phyloP scores from a whole-genome alignment of 495 filamentous ascomycete genomes.

The Trichocladium antarcticum region DNA sequence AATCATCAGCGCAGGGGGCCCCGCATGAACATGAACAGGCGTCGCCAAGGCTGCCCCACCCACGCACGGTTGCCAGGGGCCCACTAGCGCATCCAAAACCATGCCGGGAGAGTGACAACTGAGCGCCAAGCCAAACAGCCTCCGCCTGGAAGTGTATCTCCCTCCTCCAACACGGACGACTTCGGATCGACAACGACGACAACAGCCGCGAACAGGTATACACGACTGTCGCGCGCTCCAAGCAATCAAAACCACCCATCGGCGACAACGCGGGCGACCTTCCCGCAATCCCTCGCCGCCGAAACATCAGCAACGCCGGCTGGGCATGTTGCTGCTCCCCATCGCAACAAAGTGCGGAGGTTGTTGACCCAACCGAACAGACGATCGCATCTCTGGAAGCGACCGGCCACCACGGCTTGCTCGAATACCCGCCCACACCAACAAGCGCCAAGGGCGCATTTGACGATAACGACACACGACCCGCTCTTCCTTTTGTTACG shows the following conservation, averaged over 20 bases:
- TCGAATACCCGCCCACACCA: background rate
- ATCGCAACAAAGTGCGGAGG: background rate
- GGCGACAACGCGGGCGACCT: background rate
- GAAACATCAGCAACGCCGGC: background rate
- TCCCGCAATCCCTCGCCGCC: background rate
- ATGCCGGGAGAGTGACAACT: background rate
- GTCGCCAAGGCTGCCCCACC: conserved; percentile 6
- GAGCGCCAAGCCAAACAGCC: conserved; percentile 15
- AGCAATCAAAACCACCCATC: background rate
- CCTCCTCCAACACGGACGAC: conserved; percentile 9
- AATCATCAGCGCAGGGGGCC: background rate
- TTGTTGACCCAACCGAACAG: conserved; percentile 4
- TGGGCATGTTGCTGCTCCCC: conserved; percentile 8
- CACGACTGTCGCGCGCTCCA: conserved; percentile 6
- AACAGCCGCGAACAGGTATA: conserved; percentile 8
- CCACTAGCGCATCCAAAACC: conserved; percentile 11
- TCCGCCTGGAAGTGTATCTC: conserved; percentile 9
- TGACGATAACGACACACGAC: conserved; percentile 12
- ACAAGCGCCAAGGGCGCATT: background rate
- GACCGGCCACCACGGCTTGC: conserved; percentile 2
- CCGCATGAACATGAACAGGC: background rate
- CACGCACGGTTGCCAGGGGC: conserved; percentile 16
- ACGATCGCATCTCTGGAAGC: conserved; percentile 8
- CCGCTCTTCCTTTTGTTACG: conserved; percentile 9
- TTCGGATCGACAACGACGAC: conserved; percentile 4